Conservation (phyloP, 2,329 filamentous ascomycete genomes). For the Botryosphaeria dothidea region DNA sequence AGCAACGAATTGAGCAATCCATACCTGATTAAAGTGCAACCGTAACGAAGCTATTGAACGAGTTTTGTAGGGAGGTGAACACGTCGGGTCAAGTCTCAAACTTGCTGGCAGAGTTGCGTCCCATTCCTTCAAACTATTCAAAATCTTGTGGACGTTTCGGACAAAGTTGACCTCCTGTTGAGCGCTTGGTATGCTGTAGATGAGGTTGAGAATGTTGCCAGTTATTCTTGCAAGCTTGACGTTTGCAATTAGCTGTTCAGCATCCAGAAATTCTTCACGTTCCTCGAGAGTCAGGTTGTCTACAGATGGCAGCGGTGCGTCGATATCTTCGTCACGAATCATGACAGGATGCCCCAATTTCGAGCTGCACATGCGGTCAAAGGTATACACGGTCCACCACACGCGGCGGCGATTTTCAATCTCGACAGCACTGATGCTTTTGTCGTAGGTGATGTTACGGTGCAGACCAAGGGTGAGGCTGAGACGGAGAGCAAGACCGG, state of each 20-base stretch:
- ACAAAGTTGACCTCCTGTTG: constrained; percentile 26
- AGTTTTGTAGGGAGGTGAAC: constrained; percentile 26
- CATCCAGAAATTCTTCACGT: constrained; percentile 39
- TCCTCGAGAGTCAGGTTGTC: constrained; percentile 33
- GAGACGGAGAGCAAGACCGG: constrained; percentile 22
- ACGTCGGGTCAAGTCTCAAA: constrained; percentile 33
- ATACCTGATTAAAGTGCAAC: constrained; percentile 20
- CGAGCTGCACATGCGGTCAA: constrained; percentile 52
- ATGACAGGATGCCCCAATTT: constrained; percentile 52
- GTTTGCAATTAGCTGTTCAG: constrained; percentile 39
- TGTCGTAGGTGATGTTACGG: constrained; percentile 21
- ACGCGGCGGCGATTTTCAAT: constrained; percentile 24
- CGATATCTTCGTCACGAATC: constrained; percentile 51
- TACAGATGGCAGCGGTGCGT: constrained; percentile 40
- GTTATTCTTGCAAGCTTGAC: constrained; percentile 41
- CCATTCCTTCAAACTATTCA: constrained; percentile 42
- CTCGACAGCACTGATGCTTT: constrained; percentile 19
- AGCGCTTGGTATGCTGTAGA: constrained; percentile 25
- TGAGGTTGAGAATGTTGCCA: constrained; percentile 35
- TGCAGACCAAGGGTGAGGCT: constrained; percentile 22
- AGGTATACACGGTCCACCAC: constrained; percentile 38
- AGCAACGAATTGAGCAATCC: not conserved
- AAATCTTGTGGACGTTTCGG: constrained; percentile 41
- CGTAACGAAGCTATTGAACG: constrained; percentile 14
- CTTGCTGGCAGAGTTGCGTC: constrained; percentile 39